Percentiles rank a stretch among this genome's conserved stretches.
These are phyloP conservation scores for Globisporangium perplexum DNA, from an alignment of 352 stramenopile species.

Conservation along the genomic window DNA sequence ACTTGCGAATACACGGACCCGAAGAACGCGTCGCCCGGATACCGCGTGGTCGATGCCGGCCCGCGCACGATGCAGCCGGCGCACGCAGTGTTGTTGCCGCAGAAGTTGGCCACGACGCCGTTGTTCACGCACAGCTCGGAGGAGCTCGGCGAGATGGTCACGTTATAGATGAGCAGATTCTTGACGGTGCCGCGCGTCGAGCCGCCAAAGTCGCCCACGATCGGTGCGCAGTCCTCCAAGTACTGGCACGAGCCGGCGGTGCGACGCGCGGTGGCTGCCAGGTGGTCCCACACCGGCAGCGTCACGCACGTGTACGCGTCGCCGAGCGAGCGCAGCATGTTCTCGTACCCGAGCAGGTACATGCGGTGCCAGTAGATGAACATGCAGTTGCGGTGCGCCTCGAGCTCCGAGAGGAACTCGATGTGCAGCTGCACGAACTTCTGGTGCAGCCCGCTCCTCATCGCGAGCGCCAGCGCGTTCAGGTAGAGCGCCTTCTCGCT, in stretches of 20 bases:
- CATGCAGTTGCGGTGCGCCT: slow-evolving; percentile 53
- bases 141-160: slow-evolving; percentile 18
- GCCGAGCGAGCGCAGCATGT: slow-evolving; percentile 55
- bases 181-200: slow-evolving; percentile 12
- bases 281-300: slow-evolving; percentile 55
- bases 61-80: slow-evolving; percentile 29
- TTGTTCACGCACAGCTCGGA: slow-evolving; percentile 23
- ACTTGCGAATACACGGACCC: slow-evolving; percentile 38
- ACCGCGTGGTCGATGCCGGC: slow-evolving; percentile 13
- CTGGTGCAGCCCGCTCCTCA: slow-evolving; percentile 31
- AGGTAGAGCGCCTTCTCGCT: slow-evolving; percentile 34
- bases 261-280: slow-evolving; percentile 19
- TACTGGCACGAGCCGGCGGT: slow-evolving; percentile 19
- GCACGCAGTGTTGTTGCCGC: slow-evolving; percentile 25
- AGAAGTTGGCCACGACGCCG: slow-evolving; percentile 33
- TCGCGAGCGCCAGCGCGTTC: slow-evolving; percentile 26
- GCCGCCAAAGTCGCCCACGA: slow-evolving; percentile 30
- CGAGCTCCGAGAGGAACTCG: slow-evolving; percentile 29
- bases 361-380: slow-evolving; percentile 76
- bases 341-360: slow-evolving; percentile 58
- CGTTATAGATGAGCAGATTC: slow-evolving; percentile 12
- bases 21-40: slow-evolving; percentile 28
- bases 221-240: slow-evolving; percentile 29
- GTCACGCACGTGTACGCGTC: slow-evolving; percentile 45
- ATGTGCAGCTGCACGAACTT: slow-evolving; percentile 63